Base-by-base conservation (phyloP, 768 basidiomycete genomes). In the Phylloporus rhodoxanthus region DNA sequence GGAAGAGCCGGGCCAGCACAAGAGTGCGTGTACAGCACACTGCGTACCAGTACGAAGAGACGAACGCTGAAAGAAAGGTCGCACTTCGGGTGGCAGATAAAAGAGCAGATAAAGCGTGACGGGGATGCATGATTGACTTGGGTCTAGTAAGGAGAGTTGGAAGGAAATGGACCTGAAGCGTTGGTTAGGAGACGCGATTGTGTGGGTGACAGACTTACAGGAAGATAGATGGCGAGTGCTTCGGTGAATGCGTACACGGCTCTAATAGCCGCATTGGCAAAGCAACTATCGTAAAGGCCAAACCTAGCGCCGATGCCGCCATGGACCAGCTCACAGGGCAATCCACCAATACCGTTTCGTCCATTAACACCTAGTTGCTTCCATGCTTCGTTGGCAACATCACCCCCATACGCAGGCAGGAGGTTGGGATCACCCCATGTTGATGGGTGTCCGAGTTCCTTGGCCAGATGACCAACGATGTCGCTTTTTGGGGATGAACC, bases 251-350 rank as follows among this genome's bases (percentile, higher is more conserved):
- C 85, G 45, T 72, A 73, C 11, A 70, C 41, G 13, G 77, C 77
- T 48, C 88, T 73, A 40, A 84, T 61, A 0, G 54, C 55, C 3
- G 77, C 72, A 61, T 90, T 90, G 29, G 75, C 73, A 0, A 72
- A 69, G 59, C 88, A 90, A 57, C 79, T 84, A 15, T 68, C 66
- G 25, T 72, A 72, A 4, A 82, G 65, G 10, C 77, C 76, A 14
- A 77, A 56, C 17, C 57, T 70, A 19, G 69, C 59, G 29, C 76
- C 76, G 32, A 80, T 67, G n/a, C 71, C 64, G 9, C 78, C 80
- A 56, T 91, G 88, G 1, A 90, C 77, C 4, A 89, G 57, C 59
- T 88, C 82, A 57, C 88, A 91, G 2, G 88, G 88, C 7, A 90
- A 53, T 2, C 88, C 88, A 3, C 86, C 88, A 3, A 85, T 60